Base-by-base conservation (phyloP, 2,329 filamentous ascomycete species). In the Thielaviopsis cerberus region DNA sequence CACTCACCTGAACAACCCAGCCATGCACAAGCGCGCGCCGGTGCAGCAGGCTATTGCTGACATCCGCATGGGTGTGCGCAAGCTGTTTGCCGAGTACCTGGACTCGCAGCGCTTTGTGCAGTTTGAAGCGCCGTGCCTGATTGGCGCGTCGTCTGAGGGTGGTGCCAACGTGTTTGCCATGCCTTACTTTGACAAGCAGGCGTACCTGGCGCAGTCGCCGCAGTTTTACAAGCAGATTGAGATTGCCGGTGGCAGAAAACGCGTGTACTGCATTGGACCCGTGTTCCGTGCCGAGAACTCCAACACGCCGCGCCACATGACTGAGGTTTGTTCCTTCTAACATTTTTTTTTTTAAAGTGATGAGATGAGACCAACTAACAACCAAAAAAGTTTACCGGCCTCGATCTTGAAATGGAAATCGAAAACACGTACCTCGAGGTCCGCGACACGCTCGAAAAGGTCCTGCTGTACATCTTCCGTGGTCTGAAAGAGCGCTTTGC, bases 391-490 rank as follows among this genome's bases (percentile, higher is more conserved):
- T 94, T 92, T 70, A 90, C 84, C 4, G 87, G 87, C 66, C 84
- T 94, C 55, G 88, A 94, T 86, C 67, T 92, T 67, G 88, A 92
- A 69, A 92, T 91, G 86, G 86, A 88, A 66, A 90, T 92, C 68
- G 77, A 87, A 65, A 78, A 90, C 61, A 72, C 81, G 68, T 92
- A 92, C 72, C 76, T 80, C 63, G 87, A 92, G 69, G 86, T 90
- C 55, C 75, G 83, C 63, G 70, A 80, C 62, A 77, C 86, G 65
- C 76, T 92, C 13, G 85, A 90, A 69, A 79, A 79, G 53, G 80
- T 90, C 55, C 80, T 92, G 65, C 73, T 91, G 34, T 75, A 82
- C 73, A 91, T 92, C 66, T 90, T 92, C 77, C 80, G 82, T 52
- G 83, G 82, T n/a, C 74, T 90, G 51, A 71, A 80, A 62, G 74